Evolutionary conservation across 2,329 filamentous ascomycete species (phyloP), one percentile per base, ranked within the genome.

Genomic region (Cryphonectria naterciae): DNA sequence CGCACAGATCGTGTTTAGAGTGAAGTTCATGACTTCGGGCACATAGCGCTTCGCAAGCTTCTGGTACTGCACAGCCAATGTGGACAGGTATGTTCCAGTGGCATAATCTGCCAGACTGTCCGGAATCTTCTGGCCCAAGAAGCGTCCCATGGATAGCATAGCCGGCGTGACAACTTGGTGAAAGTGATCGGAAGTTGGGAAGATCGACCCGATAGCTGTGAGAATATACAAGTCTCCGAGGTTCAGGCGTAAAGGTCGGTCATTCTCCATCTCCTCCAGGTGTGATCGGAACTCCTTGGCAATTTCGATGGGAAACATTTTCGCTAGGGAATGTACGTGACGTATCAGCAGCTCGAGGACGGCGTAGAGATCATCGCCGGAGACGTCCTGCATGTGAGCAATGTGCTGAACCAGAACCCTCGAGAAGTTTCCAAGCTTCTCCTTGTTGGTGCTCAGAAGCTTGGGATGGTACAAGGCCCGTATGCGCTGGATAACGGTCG

Each of bases 101-200:
- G 89, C 87, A 72, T 93, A 88, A 75, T 96, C 92, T 10, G 86
- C 82, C 4, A 93, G 80, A 10, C 83, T 85, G 60, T 88, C 85
- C 0, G 94, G 90, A 0, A 91, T 85, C 69, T 90, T 93, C 75
- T 97, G 90, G 1, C 92, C 93, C 37, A 99, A 86, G 81, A 93
- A 98, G 68, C 93, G 89, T 17, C 88, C 88, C 80, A 98, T 93
- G n/a, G 91, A 88, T 6, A 98, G 88, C 81, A 94, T 92, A 0
- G 95, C 92, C 1, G 96, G 96, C 1, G 96, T 99, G 56, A 94
- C 92, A 49, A 98, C 93, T 76, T 96, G 92, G 77, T 99, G 96
- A 81, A 98, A 99, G 81, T 98, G 95, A 81, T 99, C 96, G 0
- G 95, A 98, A 0, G 96, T 97, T 5, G 96, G 95, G 77, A 97